Percentiles rank a stretch among this genome's conserved stretches.
These are phyloP conservation scores for Chaetomium fimeti DNA, from an alignment of 495 filamentous ascomycete species.

Conservation along the genomic window DNA sequence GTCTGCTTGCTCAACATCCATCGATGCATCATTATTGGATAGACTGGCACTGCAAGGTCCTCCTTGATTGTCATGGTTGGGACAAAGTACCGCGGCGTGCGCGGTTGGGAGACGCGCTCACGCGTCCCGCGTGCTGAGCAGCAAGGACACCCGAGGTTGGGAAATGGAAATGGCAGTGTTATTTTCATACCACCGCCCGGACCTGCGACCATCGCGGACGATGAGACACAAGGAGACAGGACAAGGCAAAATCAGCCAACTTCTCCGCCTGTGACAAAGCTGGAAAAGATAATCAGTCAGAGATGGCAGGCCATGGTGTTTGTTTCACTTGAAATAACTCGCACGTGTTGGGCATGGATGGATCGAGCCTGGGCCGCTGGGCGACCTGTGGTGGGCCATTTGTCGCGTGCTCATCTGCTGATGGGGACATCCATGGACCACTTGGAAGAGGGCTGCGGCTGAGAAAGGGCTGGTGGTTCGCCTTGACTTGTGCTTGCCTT, in stretches of 20 bases:
- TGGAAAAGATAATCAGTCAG: not conserved
- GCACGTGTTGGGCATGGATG: conserved; percentile 14
- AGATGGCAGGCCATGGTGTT: not conserved
- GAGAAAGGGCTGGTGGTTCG: not conserved
- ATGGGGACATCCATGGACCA: not conserved
- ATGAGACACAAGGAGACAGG: not conserved
- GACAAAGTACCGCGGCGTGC: not conserved
- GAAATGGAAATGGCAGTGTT: too few relatives aligned
- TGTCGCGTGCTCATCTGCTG: conserved; percentile 10
- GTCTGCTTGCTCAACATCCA: too few relatives aligned
- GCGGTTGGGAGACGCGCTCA: too few relatives aligned
- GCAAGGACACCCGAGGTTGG: not conserved
- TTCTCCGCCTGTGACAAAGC: too few relatives aligned
- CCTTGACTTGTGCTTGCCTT: not conserved
- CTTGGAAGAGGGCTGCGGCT: not conserved
- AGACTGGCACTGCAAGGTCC: not conserved
- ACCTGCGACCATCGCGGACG: not conserved
- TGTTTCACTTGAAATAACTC: not conserved
- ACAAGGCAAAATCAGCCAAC: not conserved
- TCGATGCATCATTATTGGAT: too few relatives aligned
- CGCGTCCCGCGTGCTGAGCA: not conserved
- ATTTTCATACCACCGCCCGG: too few relatives aligned
- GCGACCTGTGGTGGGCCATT: not conserved
- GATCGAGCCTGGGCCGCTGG: not conserved
- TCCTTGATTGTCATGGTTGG: not conserved